phyloP scores from a whole-genome alignment of 192 early-diverging fungal species.

The Lobulomyces angularis region DNA sequence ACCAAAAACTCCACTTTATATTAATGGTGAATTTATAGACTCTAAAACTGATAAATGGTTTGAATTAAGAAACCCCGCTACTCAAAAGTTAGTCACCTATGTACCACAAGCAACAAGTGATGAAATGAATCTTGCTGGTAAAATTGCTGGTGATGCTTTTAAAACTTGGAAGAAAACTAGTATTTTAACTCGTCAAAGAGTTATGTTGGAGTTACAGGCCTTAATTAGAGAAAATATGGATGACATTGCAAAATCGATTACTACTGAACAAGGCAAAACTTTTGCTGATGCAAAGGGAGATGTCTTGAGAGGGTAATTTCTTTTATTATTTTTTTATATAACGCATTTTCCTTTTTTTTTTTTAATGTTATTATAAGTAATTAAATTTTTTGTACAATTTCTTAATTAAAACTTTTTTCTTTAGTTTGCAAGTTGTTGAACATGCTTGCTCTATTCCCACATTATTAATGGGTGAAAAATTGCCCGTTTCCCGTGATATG shows the following conservation, averaged over 20 bases:
- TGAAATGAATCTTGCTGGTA: constrained; percentile 69
- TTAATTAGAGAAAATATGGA: constrained; percentile 74
- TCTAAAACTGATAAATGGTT: constrained; percentile 78
- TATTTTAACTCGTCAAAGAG: constrained; percentile 69
- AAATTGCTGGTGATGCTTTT: constrained; percentile 64
- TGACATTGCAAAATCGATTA: constrained; percentile 66
- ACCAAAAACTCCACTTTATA: constrained; percentile 53
- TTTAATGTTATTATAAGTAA: not conserved
- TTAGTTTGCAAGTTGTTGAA: constrained; percentile 84
- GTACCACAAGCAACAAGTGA: constrained; percentile 80
- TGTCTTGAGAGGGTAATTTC: constrained; percentile 83
- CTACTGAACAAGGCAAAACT: constrained; percentile 86
- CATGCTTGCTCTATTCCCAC: constrained; percentile 66
- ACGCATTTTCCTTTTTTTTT: not conserved
- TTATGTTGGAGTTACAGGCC: constrained; percentile 84
- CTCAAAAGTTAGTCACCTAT: constrained; percentile 70
- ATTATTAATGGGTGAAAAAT: constrained; percentile 64
- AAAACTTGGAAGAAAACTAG: constrained; percentile 73
- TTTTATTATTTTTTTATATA: not conserved
- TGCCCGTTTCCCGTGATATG: constrained; percentile 84
- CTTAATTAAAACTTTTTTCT: no score
- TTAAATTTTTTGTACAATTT: not conserved
- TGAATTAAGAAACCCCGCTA: constrained; percentile 83
- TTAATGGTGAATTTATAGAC: constrained; percentile 86
- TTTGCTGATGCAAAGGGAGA: constrained; percentile 83